Conservation (phyloP, 2,329 filamentous ascomycete species). For the Phoma sp. region DNA sequence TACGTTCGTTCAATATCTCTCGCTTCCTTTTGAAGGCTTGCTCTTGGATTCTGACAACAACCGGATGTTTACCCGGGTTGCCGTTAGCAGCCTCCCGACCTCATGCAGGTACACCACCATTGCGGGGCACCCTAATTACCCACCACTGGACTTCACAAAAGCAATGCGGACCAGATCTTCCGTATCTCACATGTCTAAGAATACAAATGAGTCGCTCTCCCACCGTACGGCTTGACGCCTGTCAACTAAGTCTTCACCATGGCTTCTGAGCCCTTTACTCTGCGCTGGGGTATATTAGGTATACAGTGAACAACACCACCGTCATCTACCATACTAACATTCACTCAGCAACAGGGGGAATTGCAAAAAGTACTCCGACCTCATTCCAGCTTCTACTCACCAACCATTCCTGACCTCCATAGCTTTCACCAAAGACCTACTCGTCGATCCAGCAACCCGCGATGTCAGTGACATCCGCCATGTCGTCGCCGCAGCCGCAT, state of each 20-base stretch:
- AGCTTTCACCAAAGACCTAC: slow-evolving; percentile 71
- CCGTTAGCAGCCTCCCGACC: slow-evolving; percentile 13
- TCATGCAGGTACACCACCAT: slow-evolving; percentile 5
- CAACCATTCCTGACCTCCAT: neutral
- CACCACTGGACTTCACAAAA: slow-evolving; percentile 4
- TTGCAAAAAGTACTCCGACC: slow-evolving; percentile 24
- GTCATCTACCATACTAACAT: slow-evolving; percentile 1
- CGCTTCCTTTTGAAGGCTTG: neutral
- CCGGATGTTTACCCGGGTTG: slow-evolving; percentile 16
- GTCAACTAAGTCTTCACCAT: no score
- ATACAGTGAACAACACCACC: neutral
- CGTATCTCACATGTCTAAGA: neutral
- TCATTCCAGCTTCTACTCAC: neutral
- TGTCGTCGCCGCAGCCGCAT: slow-evolving; percentile 78
- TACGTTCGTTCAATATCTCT: neutral
- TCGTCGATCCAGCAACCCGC: slow-evolving; percentile 73
- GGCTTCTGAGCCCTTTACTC: slow-evolving; percentile 27
- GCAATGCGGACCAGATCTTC: slow-evolving; percentile 5
- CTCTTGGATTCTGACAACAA: neutral
- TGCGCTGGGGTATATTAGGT: slow-evolving; percentile 39
- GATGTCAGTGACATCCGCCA: slow-evolving; percentile 71
- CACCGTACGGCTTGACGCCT: neutral
- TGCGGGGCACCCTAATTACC: slow-evolving; percentile 8
- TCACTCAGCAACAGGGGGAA: slow-evolving; percentile 63
- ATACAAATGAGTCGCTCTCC: neutral